Conservation (phyloP, 352 stramenopile species). For the Ochromonadaceae sp. region DNA sequence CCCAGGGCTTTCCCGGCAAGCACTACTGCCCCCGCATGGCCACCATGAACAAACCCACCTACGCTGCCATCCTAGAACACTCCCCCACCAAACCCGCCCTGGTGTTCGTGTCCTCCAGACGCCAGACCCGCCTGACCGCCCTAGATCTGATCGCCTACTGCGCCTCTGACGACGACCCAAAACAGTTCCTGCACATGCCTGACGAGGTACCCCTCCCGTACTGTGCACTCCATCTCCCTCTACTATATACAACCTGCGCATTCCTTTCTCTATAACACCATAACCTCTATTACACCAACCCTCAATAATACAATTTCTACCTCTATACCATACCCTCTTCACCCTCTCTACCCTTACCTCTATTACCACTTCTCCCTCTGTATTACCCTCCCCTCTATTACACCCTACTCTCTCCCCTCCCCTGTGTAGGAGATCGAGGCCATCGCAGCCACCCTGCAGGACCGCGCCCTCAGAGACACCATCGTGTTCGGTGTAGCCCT, state of each 20-base stretch:
- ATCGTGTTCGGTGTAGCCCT: slow-evolving; percentile 93
- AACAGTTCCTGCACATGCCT: slow-evolving; percentile 78
- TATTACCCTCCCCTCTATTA: too few species aligned
- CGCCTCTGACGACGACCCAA: slow-evolving; percentile 60
- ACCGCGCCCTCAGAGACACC: slow-evolving; percentile 80
- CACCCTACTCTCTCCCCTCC: too few species aligned
- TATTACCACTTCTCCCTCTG: too few species aligned
- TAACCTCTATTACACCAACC: too few species aligned
- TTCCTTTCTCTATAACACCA: too few species aligned
- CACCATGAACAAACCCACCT: slow-evolving; percentile 99
- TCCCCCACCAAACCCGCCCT: slow-evolving; percentile 77
- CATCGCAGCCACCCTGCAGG: slow-evolving; percentile 40
- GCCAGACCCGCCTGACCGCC: slow-evolving; percentile 90
- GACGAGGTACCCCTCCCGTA: too few species aligned
- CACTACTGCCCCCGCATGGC: slow-evolving; percentile 94
- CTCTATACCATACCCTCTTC: too few species aligned
- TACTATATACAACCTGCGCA: too few species aligned
- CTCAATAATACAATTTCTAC: too few species aligned
- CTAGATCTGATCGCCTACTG: slow-evolving; percentile 90
- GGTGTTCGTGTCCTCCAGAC: slow-evolving; percentile 95
- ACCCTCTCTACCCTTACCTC: too few species aligned
- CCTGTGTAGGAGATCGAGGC: slow-evolving; percentile 59
- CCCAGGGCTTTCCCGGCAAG: slow-evolving; percentile 74
- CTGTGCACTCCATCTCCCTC: too few species aligned
- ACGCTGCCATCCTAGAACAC: slow-evolving; percentile 87